Percentiles rank a stretch among this genome's conserved stretches.
Conservation (phyloP, 2,329 filamentous ascomycete species). For the Dendrostoma leiphaemia region DNA sequence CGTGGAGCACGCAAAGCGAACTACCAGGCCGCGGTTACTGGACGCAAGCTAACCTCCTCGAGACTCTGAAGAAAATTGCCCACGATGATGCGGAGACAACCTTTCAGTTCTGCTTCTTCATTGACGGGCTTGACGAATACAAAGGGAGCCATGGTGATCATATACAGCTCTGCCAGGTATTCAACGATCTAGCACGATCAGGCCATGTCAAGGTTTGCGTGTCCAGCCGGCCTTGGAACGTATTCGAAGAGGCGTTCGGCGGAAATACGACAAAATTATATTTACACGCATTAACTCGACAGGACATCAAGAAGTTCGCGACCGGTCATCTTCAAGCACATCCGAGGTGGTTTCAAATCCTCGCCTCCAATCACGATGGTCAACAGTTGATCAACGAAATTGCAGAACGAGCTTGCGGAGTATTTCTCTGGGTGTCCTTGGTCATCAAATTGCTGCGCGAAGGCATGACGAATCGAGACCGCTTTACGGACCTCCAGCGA, state of each 20-base stretch:
- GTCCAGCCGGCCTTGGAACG: conserved; percentile 29
- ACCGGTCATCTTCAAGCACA: conserved; percentile 18
- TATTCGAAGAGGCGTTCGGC: conserved; percentile 28
- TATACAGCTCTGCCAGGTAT: conserved; percentile 21
- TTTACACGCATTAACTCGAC: conserved; percentile 25
- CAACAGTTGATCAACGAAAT: conserved; percentile 20
- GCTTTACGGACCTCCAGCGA: conserved; percentile 9
- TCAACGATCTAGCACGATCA: conserved; percentile 2
- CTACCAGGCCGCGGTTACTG: no score
- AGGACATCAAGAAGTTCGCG: conserved; percentile 25
- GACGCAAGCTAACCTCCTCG: neutral
- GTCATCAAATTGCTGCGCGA: conserved; percentile 24
- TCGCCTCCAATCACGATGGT: neutral
- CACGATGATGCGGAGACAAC: neutral
- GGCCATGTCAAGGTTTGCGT: conserved; percentile 24
- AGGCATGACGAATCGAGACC: conserved; percentile 23
- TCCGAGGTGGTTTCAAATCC: conserved; percentile 17
- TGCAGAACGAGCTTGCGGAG: conserved; percentile 23
- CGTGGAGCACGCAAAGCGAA: no score
- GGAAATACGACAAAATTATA: conserved; percentile 13
- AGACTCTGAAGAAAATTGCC: neutral
- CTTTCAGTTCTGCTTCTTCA: conserved; percentile 31
- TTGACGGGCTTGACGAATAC: conserved; percentile 34
- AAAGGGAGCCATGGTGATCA: conserved; percentile 24
- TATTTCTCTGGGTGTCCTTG: conserved; percentile 31